These are phyloP conservation scores for Solanum appendiculatum DNA, from an alignment of 257 asterid genomes.

Conservation along the genomic window DNA sequence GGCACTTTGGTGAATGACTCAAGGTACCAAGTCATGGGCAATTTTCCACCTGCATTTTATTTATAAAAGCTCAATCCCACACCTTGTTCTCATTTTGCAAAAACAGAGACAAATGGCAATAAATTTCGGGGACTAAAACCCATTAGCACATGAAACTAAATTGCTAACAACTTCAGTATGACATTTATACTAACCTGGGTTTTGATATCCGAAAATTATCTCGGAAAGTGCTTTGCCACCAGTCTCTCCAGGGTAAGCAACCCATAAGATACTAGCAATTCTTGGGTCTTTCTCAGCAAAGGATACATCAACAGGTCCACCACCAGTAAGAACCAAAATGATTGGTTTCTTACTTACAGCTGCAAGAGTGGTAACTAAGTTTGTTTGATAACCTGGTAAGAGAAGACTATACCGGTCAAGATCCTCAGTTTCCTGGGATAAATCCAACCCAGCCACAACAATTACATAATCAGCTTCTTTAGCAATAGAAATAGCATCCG, in stretches of 20 bases:
- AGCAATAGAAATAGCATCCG: constrained; percentile 51
- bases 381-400: constrained; percentile 76
- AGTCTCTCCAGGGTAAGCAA: constrained; percentile 94
- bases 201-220: constrained; percentile 67
- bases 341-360: constrained; percentile 53
- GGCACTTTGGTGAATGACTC: constrained; percentile 72
- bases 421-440: constrained; percentile 84
- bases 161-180: background rate
- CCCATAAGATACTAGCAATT: constrained; percentile 78
- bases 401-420: constrained; percentile 83
- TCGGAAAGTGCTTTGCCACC: constrained; percentile 82
- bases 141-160: background rate
- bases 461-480: constrained; percentile 56
- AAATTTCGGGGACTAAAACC: background rate
- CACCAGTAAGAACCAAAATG: constrained; percentile 74
- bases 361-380: constrained; percentile 49
- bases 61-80: background rate
- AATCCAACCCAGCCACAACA: constrained; percentile 74
- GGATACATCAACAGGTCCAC: constrained; percentile 84
- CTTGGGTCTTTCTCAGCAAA: constrained; percentile 52
- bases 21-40: constrained; percentile 87
- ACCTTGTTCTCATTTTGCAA: background rate
- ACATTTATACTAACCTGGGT: constrained; percentile 52
- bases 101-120: background rate
- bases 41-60: constrained; percentile 54